Evolutionary conservation across 805 yeast species (phyloP).

Genomic region (Candida glaebosa): DNA sequence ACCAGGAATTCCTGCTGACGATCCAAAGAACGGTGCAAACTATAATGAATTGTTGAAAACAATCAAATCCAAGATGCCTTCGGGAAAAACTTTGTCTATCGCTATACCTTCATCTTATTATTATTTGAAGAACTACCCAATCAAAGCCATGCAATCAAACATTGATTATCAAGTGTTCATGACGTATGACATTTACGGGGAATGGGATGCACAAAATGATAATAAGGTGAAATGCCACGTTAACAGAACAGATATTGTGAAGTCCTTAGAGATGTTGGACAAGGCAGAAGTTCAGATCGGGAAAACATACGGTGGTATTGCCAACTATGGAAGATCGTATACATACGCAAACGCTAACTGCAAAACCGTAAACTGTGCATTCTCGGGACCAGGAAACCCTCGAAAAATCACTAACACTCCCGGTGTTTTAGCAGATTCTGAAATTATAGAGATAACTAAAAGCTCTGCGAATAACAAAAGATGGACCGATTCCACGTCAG

Average conservation of each 20-base stretch:
- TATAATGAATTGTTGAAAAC: constrained; percentile 12
- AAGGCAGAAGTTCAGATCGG: constrained; percentile 17
- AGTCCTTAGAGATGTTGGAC: constrained; percentile 12
- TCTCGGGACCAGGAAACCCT: too few species aligned
- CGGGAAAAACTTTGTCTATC: constrained; percentile 13
- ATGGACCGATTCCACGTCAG: background rate
- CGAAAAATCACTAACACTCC: too few species aligned
- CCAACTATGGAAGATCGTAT: constrained; percentile 17
- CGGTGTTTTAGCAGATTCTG: too few species aligned
- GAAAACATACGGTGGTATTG: constrained; percentile 18
- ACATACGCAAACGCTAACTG: background rate
- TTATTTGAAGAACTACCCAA: constrained; percentile 15
- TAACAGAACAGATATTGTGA: constrained; percentile 8
- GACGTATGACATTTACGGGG: constrained; percentile 16
- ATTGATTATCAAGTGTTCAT: constrained; percentile 16
- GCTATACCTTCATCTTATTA: constrained; percentile 16
- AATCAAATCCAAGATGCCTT: constrained; percentile 10
- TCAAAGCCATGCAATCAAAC: constrained; percentile 13
- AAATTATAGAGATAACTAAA: background rate
- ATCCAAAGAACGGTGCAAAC: constrained; percentile 10
- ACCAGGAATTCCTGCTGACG: constrained; percentile 13
- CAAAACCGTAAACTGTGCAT: too few species aligned
- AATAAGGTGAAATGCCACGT: constrained; percentile 14
- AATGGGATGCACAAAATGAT: constrained; percentile 10
- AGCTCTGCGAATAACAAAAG: background rate